These are phyloP conservation scores for Coemansia sp. DNA, from an alignment of 371 early-diverging fungal genomes.

Conservation along the genomic window DNA sequence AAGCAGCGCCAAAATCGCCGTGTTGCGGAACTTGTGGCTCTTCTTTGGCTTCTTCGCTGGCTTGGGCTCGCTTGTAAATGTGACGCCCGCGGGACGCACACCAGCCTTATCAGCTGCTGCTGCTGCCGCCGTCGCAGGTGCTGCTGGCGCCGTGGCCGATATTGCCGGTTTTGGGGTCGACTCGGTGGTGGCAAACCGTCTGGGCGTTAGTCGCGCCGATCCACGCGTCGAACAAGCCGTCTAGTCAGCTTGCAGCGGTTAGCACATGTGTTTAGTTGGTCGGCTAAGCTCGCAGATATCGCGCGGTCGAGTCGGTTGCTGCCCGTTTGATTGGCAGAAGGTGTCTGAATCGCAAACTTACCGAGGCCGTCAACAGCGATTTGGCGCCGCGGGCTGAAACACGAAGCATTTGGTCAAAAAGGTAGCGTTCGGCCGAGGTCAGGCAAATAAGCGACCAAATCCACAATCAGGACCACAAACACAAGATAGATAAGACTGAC, in stretches of 20 bases:
- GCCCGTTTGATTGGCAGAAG: too few relatives aligned
- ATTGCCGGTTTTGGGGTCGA: neutral
- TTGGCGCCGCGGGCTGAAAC: slow-evolving; percentile 9
- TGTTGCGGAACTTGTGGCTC: slow-evolving; percentile 42
- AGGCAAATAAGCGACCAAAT: neutral
- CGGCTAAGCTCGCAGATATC: too few relatives aligned
- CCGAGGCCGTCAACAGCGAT: slow-evolving; percentile 10
- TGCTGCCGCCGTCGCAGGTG: neutral
- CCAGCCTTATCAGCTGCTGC: slow-evolving; percentile 13
- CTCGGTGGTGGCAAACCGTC: slow-evolving; percentile 23
- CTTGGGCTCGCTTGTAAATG: slow-evolving; percentile 27
- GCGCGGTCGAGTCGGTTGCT: too few relatives aligned
- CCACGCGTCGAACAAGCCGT: neutral
- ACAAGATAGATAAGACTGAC: too few relatives aligned
- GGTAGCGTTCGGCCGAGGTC: neutral
- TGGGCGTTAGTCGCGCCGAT: slow-evolving; percentile 2
- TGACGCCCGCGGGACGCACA: slow-evolving; percentile 22
- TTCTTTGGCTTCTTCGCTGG: slow-evolving; percentile 31
- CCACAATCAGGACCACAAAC: neutral
- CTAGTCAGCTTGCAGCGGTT: neutral
- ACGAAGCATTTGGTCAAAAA: slow-evolving; percentile 11
- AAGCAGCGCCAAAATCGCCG: slow-evolving; percentile 20
- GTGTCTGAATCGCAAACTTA: slow-evolving; percentile 2
- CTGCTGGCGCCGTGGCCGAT: neutral
- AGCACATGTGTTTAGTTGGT: neutral